Conservation (phyloP, 371 early-diverging fungal genomes). For the Haplosporangium sp. region DNA sequence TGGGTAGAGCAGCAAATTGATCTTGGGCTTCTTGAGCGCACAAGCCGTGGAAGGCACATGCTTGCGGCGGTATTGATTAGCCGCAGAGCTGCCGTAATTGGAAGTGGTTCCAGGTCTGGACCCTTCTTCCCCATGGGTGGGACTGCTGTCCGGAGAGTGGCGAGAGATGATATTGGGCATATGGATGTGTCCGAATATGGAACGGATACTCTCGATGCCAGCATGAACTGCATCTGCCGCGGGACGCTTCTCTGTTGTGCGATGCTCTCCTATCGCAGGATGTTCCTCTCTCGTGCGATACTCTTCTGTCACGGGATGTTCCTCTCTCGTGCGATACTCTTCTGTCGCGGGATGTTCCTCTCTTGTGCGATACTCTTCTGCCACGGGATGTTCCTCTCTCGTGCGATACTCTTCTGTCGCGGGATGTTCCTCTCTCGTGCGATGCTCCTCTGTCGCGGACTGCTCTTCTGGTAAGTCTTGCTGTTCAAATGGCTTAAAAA, state of each 20-base stretch:
- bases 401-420: too few species aligned
- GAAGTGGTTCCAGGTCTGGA: not conserved
- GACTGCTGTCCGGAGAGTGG: not conserved
- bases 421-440: too few species aligned
- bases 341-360: too few species aligned
- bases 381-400: too few species aligned
- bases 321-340: too few species aligned
- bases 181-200: conserved; percentile 19
- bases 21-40: conserved; percentile 12
- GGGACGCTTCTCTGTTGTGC: not conserved
- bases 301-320: too few species aligned
- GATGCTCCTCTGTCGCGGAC: too few species aligned
- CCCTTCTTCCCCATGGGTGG: not conserved
- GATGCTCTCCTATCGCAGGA: too few species aligned
- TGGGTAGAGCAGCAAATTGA: conserved; percentile 17
- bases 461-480: too few species aligned
- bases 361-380: too few species aligned
- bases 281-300: too few species aligned
- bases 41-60: conserved; percentile 11
- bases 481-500: conserved; percentile 14
- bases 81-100: not conserved
- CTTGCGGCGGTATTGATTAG: not conserved
- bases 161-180: conserved; percentile 15
- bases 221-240: conserved; percentile 2
- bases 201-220: conserved; percentile 17